Evolutionary conservation across 352 stramenopile species (phyloP).

Genomic region (Phytophthora syringae): DNA sequence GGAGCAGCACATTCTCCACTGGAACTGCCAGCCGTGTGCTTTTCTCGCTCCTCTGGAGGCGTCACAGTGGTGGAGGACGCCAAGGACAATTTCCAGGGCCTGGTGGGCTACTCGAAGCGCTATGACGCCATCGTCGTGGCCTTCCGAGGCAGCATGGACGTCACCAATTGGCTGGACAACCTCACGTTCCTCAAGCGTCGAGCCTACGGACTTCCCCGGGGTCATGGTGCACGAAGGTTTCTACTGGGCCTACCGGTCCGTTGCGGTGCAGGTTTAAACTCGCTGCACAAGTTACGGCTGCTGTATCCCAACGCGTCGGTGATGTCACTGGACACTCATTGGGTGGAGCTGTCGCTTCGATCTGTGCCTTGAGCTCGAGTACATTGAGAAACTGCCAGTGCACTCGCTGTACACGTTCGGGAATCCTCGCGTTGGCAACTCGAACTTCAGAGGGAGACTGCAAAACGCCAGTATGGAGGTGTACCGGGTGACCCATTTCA

Average conservation of each 20-base stretch:
- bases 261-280: constrained; percentile 57
- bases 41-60: constrained; percentile 56
- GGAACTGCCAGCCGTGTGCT: constrained; percentile 75
- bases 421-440: constrained; percentile 78
- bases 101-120: constrained; percentile 71
- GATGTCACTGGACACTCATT: constrained; percentile 81
- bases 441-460: constrained; percentile 62
- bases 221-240: constrained; percentile 81
- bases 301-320: constrained; percentile 54
- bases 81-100: constrained; percentile 80
- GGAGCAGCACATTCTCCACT: constrained; percentile 77
- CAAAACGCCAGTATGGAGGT: constrained; percentile 63
- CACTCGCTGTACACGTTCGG: constrained; percentile 75
- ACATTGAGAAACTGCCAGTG: constrained; percentile 65
- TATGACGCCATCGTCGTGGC: constrained; percentile 70
- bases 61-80: constrained; percentile 70
- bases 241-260: constrained; percentile 80
- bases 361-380: constrained; percentile 78
- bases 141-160: constrained; percentile 85
- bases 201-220: constrained; percentile 65
- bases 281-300: constrained; percentile 38
- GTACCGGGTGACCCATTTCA: constrained; percentile 82
- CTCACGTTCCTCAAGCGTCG: constrained; percentile 82
- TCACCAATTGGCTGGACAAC: constrained; percentile 88
- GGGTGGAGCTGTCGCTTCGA: constrained; percentile 69